These are phyloP conservation scores for Alternaria ethzedia DNA, from an alignment of 2,329 filamentous ascomycete species.

Conservation along the genomic window DNA sequence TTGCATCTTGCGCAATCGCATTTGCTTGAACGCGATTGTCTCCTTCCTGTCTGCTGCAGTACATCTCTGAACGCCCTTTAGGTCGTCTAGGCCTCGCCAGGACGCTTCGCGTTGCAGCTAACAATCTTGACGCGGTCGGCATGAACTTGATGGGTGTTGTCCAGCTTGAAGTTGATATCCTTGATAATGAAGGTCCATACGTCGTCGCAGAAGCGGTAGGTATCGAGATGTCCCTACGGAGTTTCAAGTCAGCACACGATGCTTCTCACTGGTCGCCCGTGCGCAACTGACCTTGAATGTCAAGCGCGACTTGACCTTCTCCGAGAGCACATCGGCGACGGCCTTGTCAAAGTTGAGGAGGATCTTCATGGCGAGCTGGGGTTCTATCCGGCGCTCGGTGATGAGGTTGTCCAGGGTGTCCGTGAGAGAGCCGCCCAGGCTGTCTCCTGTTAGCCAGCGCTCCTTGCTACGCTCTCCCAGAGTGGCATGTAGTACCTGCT, in stretches of 20 bases:
- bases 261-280: not conserved
- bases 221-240: conserved; percentile 87
- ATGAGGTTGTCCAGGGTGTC: conserved; percentile 98
- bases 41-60: not conserved
- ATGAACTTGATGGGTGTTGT: conserved; percentile 74
- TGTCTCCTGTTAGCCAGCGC: conserved; percentile 53
- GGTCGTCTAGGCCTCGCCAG: conserved; percentile 59
- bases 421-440: conserved; percentile 90
- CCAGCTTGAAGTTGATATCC: conserved; percentile 98
- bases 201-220: conserved; percentile 99
- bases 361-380: conserved; percentile 98
- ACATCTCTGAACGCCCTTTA: not conserved
- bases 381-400: conserved; percentile 92
- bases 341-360: conserved; percentile 93
- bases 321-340: conserved; percentile 87
- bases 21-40: not conserved
- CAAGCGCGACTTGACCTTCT: conserved; percentile 88
- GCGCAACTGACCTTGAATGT: conserved; percentile 81
- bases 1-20: not conserved
- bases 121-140: conserved; percentile 99
- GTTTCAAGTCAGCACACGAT: conserved; percentile 20
- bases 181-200: conserved; percentile 99
- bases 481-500: conserved; percentile 75
- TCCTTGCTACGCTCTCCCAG: conserved; percentile 10
- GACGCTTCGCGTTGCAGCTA: conserved; percentile 90